Evolutionary conservation across 345 rosid genomes (phyloP), one percentile per base, ranked within the genome.

Genomic region (Rhodamnia argentea): DNA sequence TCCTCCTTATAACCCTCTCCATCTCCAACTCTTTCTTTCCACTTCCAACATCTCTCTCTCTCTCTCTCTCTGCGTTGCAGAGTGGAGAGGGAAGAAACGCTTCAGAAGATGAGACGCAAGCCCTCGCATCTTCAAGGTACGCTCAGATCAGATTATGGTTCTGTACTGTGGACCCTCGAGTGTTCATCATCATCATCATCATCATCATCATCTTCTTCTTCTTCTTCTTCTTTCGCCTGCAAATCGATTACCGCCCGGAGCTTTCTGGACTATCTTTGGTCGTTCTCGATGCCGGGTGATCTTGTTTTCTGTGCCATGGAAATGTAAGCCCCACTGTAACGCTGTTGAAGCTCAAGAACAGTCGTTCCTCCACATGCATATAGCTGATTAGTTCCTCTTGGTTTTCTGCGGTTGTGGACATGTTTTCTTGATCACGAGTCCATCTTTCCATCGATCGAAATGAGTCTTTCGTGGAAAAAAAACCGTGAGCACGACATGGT

Each of bases 101-200:
- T 88, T 85, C 27, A 86, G 85, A 84, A 89, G 89, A 86, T 89
- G 92, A 91, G 90, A 87, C 15, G 86, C 9, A 93, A 87, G 62
- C 92, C 27, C 40, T 82, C 82, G 86, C 83, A 84, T 86, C 89
- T 87, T 57, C 94, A 86, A 90, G 94, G 96, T 92, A 88, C 47
- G 44, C 47, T 70, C 40, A 16, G 7, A 70, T 37, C 78, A 37
- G 47, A 18, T 22, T 70, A 32, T 44, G 78, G 78, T 18, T 37
- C 47, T 40, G 3, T 32, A 2, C 42, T 22, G 16, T 16, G 78
- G 78, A 70, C 78, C 78, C 47, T 32, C 44, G 44, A 7, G 22
- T 29, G 42, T 16, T 64, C 76, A 16, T 56, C 26, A 37, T 37
- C 40, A 37, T 37, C 40, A 37, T 37, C 40, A 37, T 37, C 40